phyloP scores from a whole-genome alignment of 495 filamentous ascomycete genomes.

The Cudoniella acicularis region DNA sequence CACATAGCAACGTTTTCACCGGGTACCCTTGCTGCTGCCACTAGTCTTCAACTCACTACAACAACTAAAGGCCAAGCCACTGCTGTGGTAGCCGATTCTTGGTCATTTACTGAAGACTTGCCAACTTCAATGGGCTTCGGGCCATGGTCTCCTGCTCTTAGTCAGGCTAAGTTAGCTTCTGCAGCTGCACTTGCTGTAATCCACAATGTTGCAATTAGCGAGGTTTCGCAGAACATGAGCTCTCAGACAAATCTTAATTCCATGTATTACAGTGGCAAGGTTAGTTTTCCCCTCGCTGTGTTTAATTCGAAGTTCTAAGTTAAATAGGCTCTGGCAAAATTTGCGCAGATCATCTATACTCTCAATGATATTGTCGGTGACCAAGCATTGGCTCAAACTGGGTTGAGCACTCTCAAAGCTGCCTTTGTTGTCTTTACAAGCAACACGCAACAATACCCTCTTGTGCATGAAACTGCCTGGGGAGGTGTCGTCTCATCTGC shows the following conservation, averaged over 20 bases:
- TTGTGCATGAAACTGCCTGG: slow-evolving; percentile 83
- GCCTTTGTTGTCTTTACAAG: slow-evolving; percentile 72
- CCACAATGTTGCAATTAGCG: slow-evolving; percentile 52
- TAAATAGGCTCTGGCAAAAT: slow-evolving; percentile 72
- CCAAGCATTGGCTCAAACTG: slow-evolving; percentile 51
- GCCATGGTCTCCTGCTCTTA: slow-evolving; percentile 62
- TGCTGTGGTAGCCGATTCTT: slow-evolving; percentile 68
- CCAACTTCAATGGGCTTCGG: slow-evolving; percentile 70
- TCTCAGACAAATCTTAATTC: slow-evolving; percentile 73
- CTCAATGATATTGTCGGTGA: slow-evolving; percentile 64
- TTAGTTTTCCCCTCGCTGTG: slow-evolving; percentile 20
- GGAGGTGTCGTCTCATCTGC: slow-evolving; percentile 81
- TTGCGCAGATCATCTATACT: slow-evolving; percentile 68
- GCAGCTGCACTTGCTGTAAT: slow-evolving; percentile 52
- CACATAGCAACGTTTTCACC: slow-evolving; percentile 71
- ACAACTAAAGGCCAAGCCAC: slow-evolving; percentile 82
- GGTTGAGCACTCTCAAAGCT: slow-evolving; percentile 64
- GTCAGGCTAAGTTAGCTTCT: slow-evolving; percentile 44
- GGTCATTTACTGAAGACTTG: slow-evolving; percentile 79
- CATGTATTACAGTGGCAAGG: slow-evolving; percentile 95
- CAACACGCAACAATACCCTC: slow-evolving; percentile 72
- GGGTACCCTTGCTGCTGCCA: slow-evolving; percentile 49
- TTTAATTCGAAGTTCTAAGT: background rate
- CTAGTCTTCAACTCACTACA: slow-evolving; percentile 63
- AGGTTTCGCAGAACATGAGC: slow-evolving; percentile 69